Percentiles rank a stretch among this genome's conserved stretches.
phyloP scores from a whole-genome alignment of 495 filamentous ascomycete species.

The Xylona heveae region DNA sequence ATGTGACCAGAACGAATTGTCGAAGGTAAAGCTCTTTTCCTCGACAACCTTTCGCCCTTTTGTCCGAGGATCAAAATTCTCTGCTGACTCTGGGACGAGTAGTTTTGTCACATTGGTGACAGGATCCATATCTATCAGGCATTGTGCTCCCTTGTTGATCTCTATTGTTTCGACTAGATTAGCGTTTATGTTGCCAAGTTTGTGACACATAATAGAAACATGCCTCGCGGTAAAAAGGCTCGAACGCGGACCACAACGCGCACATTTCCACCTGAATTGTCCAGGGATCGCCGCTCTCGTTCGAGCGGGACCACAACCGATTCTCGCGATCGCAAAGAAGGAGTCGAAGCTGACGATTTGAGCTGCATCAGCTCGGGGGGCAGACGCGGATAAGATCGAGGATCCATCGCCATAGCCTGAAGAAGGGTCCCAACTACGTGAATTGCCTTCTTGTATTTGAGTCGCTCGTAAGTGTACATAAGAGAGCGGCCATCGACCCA shows the following conservation, averaged over 20 bases:
- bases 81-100: slow-evolving; percentile 36
- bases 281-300: slow-evolving; percentile 7
- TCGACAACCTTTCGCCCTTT: slow-evolving; percentile 59
- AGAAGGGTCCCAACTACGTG: slow-evolving; percentile 8
- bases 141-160: slow-evolving; percentile 54
- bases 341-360: slow-evolving; percentile 31
- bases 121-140: slow-evolving; percentile 81
- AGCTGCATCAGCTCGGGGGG: slow-evolving; percentile 20
- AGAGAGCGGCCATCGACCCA: background rate
- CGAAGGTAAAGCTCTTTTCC: slow-evolving; percentile 84
- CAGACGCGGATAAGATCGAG: slow-evolving; percentile 30
- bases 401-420: slow-evolving; percentile 35
- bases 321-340: slow-evolving; percentile 53
- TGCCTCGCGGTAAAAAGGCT: slow-evolving; percentile 78
- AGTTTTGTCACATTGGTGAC: slow-evolving; percentile 61
- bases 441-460: slow-evolving; percentile 20
- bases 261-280: slow-evolving; percentile 61
- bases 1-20: slow-evolving; percentile 96
- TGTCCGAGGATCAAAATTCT: slow-evolving; percentile 44
- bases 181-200: no score
- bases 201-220: no score
- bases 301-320: slow-evolving; percentile 29
- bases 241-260: slow-evolving; percentile 84
- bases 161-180: slow-evolving; percentile 28
- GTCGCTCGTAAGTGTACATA: slow-evolving; percentile 13